A percentile compares a stretch with the other conserved stretches of the same genome.
Evolutionary conservation across 441 rosid genomes (phyloP).

Genomic region (Pelargonium australe): DNA sequence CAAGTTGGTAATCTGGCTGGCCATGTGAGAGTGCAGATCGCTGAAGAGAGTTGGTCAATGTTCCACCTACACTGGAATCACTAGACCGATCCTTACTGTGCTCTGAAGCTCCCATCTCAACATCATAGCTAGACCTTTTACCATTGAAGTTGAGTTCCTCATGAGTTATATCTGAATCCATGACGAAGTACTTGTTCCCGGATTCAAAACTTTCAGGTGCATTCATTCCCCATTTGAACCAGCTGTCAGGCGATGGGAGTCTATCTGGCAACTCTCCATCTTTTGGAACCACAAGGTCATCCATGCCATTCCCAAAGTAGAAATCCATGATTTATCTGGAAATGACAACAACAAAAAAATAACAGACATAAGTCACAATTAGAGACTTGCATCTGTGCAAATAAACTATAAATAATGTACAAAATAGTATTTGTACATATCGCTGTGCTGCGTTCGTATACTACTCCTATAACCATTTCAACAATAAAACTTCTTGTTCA

Average conservation of each 20-base stretch:
- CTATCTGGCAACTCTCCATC: not conserved
- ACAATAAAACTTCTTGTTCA: not conserved
- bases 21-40: not conserved
- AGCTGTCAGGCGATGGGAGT: slow-evolving; percentile 2
- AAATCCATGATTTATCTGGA: not conserved
- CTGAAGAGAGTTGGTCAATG: not conserved
- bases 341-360: too few relatives aligned
- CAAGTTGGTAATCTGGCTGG: slow-evolving; percentile 8
- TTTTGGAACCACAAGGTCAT: slow-evolving; percentile 1
- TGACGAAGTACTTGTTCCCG: not conserved
- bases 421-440: too few relatives aligned
- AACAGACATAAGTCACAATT: not conserved
- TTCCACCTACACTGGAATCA: not conserved
- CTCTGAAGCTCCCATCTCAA: not conserved
- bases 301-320: not conserved
- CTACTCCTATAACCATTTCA: too few relatives aligned
- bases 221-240: slow-evolving; percentile 5
- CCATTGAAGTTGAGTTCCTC: not conserved
- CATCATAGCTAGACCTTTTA: not conserved
- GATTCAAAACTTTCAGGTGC: not conserved
- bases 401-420: not conserved
- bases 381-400: not conserved
- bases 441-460: too few relatives aligned
- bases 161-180: not conserved
- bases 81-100: not conserved